These are phyloP conservation scores for Penicillium thymicola DNA, from an alignment of 2,329 filamentous ascomycete genomes.

Conservation along the genomic window DNA sequence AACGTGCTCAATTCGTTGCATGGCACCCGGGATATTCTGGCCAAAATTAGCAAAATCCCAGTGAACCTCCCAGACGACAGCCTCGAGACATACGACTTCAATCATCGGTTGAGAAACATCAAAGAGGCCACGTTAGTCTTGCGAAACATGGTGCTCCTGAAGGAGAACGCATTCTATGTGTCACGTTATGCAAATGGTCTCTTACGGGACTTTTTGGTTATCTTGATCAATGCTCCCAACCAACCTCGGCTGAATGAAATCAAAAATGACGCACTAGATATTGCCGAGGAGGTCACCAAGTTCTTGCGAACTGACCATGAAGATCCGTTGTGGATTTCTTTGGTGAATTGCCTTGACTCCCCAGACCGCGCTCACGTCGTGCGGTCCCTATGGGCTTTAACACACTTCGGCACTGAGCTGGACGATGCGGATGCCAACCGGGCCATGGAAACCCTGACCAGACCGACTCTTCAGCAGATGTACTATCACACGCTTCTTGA, in stretches of 20 bases:
- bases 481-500: constrained; percentile 42
- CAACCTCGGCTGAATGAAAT: constrained; percentile 72
- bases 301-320: constrained; percentile 69
- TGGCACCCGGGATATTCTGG: constrained; percentile 69
- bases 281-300: constrained; percentile 83
- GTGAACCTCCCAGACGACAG: constrained; percentile 60
- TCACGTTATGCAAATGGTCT: constrained; percentile 63
- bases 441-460: constrained; percentile 64
- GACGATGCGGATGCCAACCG: constrained; percentile 67
- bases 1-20: constrained; percentile 62
- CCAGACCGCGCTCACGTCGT: constrained; percentile 79
- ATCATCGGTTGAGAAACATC: constrained; percentile 69
- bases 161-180: constrained; percentile 81
- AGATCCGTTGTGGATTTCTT: constrained; percentile 74
- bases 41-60: constrained; percentile 64
- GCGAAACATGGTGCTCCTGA: constrained; percentile 92
- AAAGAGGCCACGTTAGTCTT: constrained; percentile 85
- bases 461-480: constrained; percentile 56
- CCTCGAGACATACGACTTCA: constrained; percentile 68
- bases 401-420: constrained; percentile 82
- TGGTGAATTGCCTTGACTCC: constrained; percentile 58
- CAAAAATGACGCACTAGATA: constrained; percentile 87
- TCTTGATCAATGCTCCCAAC: constrained; percentile 73
- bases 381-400: constrained; percentile 74
- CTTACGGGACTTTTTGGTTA: constrained; percentile 76